Percentiles rank a stretch among this genome's conserved stretches.
Evolutionary conservation across 805 yeast genomes (phyloP).

Genomic region (Ogataea corticis): DNA sequence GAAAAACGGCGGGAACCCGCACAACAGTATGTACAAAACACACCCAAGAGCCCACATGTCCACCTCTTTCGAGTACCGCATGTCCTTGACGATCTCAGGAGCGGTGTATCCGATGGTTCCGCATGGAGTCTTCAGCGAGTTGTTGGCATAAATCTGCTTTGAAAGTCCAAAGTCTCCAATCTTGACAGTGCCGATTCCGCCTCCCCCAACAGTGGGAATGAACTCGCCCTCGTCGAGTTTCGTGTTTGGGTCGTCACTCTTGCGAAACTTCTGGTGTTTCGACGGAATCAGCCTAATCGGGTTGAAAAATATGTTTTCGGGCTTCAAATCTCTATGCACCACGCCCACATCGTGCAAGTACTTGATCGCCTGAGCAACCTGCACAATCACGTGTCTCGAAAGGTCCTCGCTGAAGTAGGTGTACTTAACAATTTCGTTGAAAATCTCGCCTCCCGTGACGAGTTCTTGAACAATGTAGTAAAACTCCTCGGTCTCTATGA

Average conservation of each 20-base stretch:
- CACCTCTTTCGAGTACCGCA: conserved; percentile 87
- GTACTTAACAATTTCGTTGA: conserved; percentile 74
- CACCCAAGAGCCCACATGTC: conserved; percentile 99
- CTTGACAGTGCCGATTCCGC: conserved; percentile 85
- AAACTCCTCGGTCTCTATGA: conserved; percentile 58
- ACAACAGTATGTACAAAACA: conserved; percentile 85
- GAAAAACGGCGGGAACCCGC: conserved; percentile 98
- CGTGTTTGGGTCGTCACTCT: conserved; percentile 65
- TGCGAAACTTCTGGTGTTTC: conserved; percentile 41
- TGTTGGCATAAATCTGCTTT: conserved; percentile 82
- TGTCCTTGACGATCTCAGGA: conserved; percentile 95
- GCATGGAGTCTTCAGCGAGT: conserved; percentile 90
- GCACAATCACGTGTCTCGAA: conserved; percentile 69
- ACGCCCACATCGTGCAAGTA: conserved; percentile 76
- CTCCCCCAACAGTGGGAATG: conserved; percentile 80
- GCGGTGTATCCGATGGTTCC: conserved; percentile 99
- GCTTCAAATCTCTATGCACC: conserved; percentile 82
- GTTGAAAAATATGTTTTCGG: conserved; percentile 70
- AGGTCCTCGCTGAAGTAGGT: conserved; percentile 77
- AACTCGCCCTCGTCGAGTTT: conserved; percentile 90
- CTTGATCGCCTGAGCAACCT: conserved; percentile 67
- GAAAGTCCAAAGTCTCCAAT: conserved; percentile 95
- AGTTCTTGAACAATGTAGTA: conserved; percentile 74
- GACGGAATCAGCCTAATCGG: conserved; percentile 57
- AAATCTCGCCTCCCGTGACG: conserved; percentile 77